Percentiles rank a stretch among this genome's conserved stretches.
phyloP scores from a whole-genome alignment of 129 eudicot genomes.

The Lactuca saligna region DNA sequence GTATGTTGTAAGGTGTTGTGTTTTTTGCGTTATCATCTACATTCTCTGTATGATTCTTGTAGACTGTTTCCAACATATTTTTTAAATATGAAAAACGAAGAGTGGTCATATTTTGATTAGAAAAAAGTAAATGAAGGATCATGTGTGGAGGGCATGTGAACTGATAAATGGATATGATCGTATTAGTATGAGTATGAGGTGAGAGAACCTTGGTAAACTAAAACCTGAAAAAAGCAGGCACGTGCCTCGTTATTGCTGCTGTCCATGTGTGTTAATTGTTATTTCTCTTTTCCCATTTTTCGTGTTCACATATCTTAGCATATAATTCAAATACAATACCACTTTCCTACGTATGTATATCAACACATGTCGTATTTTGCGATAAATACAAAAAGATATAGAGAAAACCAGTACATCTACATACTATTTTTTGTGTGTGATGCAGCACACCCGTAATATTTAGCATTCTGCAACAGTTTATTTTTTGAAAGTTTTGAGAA shows the following conservation, averaged over 20 bases:
- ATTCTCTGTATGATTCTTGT: constrained; percentile 25
- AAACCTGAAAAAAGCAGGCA: constrained; percentile 24
- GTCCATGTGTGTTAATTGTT: constrained; percentile 28
- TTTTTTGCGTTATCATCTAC: constrained; percentile 19
- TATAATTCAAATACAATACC: not conserved
- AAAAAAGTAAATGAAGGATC: not conserved
- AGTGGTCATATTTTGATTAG: not conserved
- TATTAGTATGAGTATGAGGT: too few species aligned
- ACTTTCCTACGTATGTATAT: too few species aligned
- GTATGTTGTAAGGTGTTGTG: constrained; percentile 4
- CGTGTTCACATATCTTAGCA: not conserved
- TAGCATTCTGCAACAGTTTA: too few species aligned
- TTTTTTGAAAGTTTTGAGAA: too few species aligned
- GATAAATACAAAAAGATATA: too few species aligned
- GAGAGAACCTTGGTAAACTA: constrained; percentile 28
- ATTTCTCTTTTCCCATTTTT: not conserved
- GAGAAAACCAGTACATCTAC: too few species aligned
- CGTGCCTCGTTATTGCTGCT: constrained; percentile 32
- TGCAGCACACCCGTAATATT: too few species aligned
- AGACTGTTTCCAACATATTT: not conserved
- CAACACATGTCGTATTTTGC: too few species aligned
- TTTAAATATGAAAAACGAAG: not conserved
- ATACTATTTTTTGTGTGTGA: too few species aligned
- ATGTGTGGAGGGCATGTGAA: not conserved
- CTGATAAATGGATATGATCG: constrained; percentile 21